Conservation (phyloP, 176 grass and related monocot genomes). For the Avena eriantha region DNA sequence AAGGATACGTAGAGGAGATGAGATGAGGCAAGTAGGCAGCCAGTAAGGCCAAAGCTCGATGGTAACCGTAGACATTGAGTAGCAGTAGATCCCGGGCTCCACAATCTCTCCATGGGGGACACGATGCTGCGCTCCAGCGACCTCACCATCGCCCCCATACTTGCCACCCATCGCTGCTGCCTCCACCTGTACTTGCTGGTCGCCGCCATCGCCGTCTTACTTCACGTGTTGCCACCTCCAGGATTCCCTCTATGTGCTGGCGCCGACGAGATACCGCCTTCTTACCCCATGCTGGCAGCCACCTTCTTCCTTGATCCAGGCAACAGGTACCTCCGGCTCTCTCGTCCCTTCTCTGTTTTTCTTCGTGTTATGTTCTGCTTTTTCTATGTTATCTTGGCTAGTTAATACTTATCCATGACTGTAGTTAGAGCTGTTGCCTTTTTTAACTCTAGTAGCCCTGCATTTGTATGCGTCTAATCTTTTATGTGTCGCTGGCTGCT, state of each 20-base stretch:
- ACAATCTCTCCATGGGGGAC: background rate
- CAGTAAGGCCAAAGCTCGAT: slow-evolving; percentile 1
- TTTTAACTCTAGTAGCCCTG: background rate
- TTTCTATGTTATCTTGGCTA: slow-evolving; percentile 1
- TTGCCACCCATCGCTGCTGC: background rate
- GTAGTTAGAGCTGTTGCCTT: background rate
- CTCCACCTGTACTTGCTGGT: background rate
- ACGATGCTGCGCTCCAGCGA: background rate
- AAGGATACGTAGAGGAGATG: background rate
- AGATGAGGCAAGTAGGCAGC: background rate
- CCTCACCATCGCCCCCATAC: background rate
- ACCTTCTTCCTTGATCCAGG: slow-evolving; percentile 16
- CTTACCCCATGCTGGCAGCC: background rate
- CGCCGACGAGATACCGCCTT: background rate
- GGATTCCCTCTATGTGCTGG: background rate
- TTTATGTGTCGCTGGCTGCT: background rate
- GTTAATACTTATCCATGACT: background rate
- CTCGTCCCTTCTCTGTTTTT: background rate
- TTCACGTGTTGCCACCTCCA: background rate
- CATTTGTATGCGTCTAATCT: background rate
- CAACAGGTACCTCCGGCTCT: background rate
- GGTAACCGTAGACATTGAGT: background rate
- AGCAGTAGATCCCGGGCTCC: background rate
- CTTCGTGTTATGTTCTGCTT: background rate
- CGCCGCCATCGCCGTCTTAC: background rate